Base-by-base conservation (phyloP, 495 filamentous ascomycete genomes). In the Aspergillus saccharolyticus region DNA sequence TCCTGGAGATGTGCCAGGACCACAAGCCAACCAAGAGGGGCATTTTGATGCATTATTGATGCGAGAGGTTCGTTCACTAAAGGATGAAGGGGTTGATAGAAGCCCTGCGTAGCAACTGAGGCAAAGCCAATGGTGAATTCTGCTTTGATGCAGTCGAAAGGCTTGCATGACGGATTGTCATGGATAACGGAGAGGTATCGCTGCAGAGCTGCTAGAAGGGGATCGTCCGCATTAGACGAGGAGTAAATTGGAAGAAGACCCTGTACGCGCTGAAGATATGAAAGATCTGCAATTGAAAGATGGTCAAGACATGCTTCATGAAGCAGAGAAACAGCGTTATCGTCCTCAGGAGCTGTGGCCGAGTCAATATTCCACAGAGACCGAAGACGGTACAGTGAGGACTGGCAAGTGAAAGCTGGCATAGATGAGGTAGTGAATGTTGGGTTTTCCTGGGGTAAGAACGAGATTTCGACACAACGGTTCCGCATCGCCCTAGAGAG, bases 401-500 rank as follows among this genome's bases (percentile, higher is more conserved):
- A 80, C 58, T 84, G 79, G 54, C 67, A 73, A 2, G 72, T 74
- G 59, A 77, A 79, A 15, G 70, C 64, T 44, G 69, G 75, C 22
- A 68, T 63, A 43, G 59, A 51, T 25, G 64, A 50, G 22, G 45
- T 42, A n/a, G 59, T 45, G 19, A 62, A 57, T 17, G 61, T 54
- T 22, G 66, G 57, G 22, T 62, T 44, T 42, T 73, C 68, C 17
- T 66, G 64, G 30, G 74, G 53, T 60, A 76, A 62, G 55, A 99
- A 78, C 61, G 85, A 96, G 7, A 99, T 86, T 70, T 99, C 95
- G 51, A 96, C 79, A 55, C 90, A 89, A 66, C 95, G 82, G 69
- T 99, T 99, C 53, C 95, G 81, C 95, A 99, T 97, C 3, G 95
- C 95, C 55, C 93, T 81, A 8, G 95, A 97, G 21, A 99, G 78